Conservation (phyloP, 2,329 filamentous ascomycete genomes). For the Alternaria tenuissima region DNA sequence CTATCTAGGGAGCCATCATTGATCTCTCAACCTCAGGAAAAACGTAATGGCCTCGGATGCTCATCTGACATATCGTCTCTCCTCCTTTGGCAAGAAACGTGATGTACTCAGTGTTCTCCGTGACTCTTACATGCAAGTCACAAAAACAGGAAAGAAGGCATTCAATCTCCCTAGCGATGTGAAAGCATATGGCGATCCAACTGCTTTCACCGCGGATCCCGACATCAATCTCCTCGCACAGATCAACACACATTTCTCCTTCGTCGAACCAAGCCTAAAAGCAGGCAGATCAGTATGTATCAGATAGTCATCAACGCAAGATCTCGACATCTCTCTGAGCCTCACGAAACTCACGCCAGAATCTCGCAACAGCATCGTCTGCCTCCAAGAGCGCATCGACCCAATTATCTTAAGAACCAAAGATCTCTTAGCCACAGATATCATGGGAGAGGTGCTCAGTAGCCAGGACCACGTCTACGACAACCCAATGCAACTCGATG, state of each 20-base stretch:
- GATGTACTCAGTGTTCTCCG: slow-evolving; percentile 58
- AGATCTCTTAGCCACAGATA: slow-evolving; percentile 49
- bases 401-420: slow-evolving; percentile 52
- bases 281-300: slow-evolving; percentile 63
- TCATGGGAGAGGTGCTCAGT: slow-evolving; percentile 54
- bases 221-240: slow-evolving; percentile 57
- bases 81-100: slow-evolving; percentile 41
- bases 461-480: slow-evolving; percentile 24
- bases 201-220: slow-evolving; percentile 51
- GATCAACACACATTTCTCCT: slow-evolving; percentile 62
- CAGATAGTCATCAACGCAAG: slow-evolving; percentile 59
- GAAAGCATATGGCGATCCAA: no score
- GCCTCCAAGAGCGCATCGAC: slow-evolving; percentile 54
- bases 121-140: slow-evolving; percentile 51
- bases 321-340: slow-evolving; percentile 48
- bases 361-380: slow-evolving; percentile 46
- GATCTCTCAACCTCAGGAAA: slow-evolving; percentile 64
- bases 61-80: slow-evolving; percentile 68
- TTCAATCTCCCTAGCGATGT: no score
- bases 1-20: slow-evolving; percentile 66
- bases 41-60: slow-evolving; percentile 62
- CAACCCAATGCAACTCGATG: slow-evolving; percentile 17
- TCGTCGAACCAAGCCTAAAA: slow-evolving; percentile 57
- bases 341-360: slow-evolving; percentile 40
- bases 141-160: no score